A percentile compares a stretch with the other conserved stretches of the same genome.
Evolutionary conservation across 1,284 basidiomycete species (phyloP).

Genomic region (Ustilago shanxiensis): DNA sequence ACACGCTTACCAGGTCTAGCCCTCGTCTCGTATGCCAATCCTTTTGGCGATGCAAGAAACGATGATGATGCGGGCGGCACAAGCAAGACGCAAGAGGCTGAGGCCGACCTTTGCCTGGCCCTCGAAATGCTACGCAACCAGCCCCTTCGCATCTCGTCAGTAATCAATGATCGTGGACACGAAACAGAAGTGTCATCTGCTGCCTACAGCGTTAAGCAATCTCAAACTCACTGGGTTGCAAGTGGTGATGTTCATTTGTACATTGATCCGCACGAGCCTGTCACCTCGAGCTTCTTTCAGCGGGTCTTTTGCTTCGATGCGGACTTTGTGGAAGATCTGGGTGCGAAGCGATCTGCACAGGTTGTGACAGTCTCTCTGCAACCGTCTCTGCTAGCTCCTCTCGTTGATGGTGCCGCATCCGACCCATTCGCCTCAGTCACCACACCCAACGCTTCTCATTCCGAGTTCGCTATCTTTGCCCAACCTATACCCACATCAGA

Average conservation of each 20-base stretch:
- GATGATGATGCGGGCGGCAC: conserved; percentile 7
- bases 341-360: conserved; percentile 23
- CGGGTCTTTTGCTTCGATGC: conserved; percentile 56
- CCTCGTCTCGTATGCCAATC: conserved; percentile 62
- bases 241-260: conserved; percentile 49
- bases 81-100: conserved; percentile 18
- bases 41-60: conserved; percentile 34
- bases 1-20: conserved; percentile 59
- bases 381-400: conserved; percentile 16
- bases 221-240: conserved; percentile 35
- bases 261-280: conserved; percentile 49
- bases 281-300: conserved; percentile 60
- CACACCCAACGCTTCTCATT: conserved; percentile 18
- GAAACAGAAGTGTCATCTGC: neutral
- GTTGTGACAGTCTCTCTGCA: conserved; percentile 22
- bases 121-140: conserved; percentile 67
- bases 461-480: conserved; percentile 50
- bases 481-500: conserved; percentile 14
- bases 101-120: conserved; percentile 64
- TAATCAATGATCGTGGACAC: neutral
- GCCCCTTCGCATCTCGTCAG: conserved; percentile 44
- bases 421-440: conserved; percentile 23
- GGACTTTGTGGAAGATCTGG: conserved; percentile 36
- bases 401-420: conserved; percentile 2
- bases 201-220: conserved; percentile 3